Base-by-base conservation (phyloP, 495 filamentous ascomycete genomes). In the Aspergillus egyptiacus region DNA sequence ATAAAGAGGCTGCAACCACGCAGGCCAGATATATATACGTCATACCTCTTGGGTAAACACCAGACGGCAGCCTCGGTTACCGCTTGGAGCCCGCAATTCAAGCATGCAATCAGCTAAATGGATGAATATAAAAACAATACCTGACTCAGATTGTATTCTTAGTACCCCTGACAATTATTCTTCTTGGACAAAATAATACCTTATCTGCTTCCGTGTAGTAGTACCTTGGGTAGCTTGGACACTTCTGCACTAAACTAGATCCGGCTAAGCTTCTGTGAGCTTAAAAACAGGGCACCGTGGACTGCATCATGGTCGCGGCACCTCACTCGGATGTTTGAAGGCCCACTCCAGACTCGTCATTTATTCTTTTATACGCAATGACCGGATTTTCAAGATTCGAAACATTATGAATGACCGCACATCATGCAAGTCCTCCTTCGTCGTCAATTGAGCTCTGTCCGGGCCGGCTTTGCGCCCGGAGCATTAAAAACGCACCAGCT, bases 391-490 rank as follows among this genome's bases (percentile, higher is more conserved):
- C 24, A 4, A 28, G 1, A 39, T 28, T 6, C 15, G 56, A 9
- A 34, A 25, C 47, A 41, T 23, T 48, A 56, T 57, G 61, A 58
- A 23, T 33, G 27, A 35, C 35, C 25, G 10, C 38, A 35, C 32
- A 61, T 38, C 32, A 69, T 70, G 69, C 64, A 58, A 37, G 49
- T 50, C 17, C 56, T 68, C 11, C 51, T 45, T 39, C 63, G 60
- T 51, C 33, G 63, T 31, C 63, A 62, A 64, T 57, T 68, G 45
- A 56, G 54, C 41, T 39, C 51, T 42, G 30, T 50, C 40, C 38
- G 50, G 50, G 38, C 57, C 32, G 24, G 55, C 30, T 28, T 63
- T n/a, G 42, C 56, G 20, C 60, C 53, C 37, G 53, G 57, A 25
- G 50, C 61, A 42, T 44, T 42, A 39, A 46, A 51, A n/a, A 56